These are phyloP conservation scores for Fonsecaea pugnacius DNA, from an alignment of 2,329 filamentous ascomycete species.

Conservation along the genomic window DNA sequence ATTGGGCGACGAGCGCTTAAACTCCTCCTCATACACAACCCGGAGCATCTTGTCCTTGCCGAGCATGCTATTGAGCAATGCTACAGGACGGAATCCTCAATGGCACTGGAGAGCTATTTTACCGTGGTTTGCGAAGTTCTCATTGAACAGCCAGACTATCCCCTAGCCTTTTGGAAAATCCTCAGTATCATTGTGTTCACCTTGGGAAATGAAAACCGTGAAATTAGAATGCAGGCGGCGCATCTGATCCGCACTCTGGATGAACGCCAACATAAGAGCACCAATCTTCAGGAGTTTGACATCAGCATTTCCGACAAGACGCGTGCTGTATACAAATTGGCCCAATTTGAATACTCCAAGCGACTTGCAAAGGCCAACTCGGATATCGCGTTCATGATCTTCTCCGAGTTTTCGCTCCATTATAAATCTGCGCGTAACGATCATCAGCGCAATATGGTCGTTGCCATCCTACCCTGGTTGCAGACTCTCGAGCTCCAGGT, in stretches of 20 bases:
- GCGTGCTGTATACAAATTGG: conserved; percentile 94
- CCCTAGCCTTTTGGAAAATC: conserved; percentile 86
- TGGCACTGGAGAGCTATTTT: conserved; percentile 93
- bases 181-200: conserved; percentile 88
- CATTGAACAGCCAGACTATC: conserved; percentile 79
- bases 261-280: conserved; percentile 79
- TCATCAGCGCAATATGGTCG: conserved; percentile 90
- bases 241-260: conserved; percentile 80
- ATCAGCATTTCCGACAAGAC: conserved; percentile 99
- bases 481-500: conserved; percentile 91
- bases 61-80: conserved; percentile 91
- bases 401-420: conserved; percentile 91
- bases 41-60: conserved; percentile 80
- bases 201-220: conserved; percentile 86
- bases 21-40: conserved; percentile 88
- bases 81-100: conserved; percentile 78
- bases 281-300: conserved; percentile 94
- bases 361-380: conserved; percentile 84
- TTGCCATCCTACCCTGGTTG: conserved; percentile 93
- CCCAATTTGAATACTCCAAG: conserved; percentile 95
- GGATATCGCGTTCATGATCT: conserved; percentile 88
- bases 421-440: conserved; percentile 85
- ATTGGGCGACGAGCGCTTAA: conserved; percentile 87
- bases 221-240: conserved; percentile 85
- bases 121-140: conserved; percentile 87